Evolutionary conservation across 106 monocot species (phyloP).

Genomic region (Narthecium ossifragum): DNA sequence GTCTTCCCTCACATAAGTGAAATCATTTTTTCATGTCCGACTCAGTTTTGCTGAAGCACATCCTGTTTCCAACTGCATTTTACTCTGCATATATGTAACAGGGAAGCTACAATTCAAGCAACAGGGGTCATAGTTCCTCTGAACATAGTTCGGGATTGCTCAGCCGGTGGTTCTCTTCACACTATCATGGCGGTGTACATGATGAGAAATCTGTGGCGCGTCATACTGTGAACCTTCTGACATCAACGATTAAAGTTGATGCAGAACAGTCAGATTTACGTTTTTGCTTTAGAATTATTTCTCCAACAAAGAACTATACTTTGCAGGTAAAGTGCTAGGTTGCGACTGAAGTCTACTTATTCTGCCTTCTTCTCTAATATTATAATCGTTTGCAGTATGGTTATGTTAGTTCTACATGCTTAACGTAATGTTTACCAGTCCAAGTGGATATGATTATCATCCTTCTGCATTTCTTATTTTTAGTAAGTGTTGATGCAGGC

Average conservation of each 20-base stretch:
- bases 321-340: slow-evolving; percentile 57
- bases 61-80: too few relatives aligned
- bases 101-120: slow-evolving; percentile 53
- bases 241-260: slow-evolving; percentile 98
- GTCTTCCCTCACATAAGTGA: slow-evolving; percentile 9
- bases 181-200: slow-evolving; percentile 93
- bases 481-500: too few relatives aligned
- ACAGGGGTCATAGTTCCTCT: slow-evolving; percentile 60
- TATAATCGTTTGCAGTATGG: too few relatives aligned
- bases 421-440: too few relatives aligned
- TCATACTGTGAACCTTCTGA: slow-evolving; percentile 95
- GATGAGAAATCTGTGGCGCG: slow-evolving; percentile 96
- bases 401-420: too few relatives aligned
- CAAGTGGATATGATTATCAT: not conserved
- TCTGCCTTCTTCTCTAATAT: not conserved
- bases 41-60: not conserved
- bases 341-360: not conserved
- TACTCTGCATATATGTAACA: too few relatives aligned
- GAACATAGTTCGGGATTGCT: slow-evolving; percentile 87
- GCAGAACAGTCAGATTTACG: slow-evolving; percentile 98
- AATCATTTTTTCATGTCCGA: not conserved
- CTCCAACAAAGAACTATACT: slow-evolving; percentile 93
- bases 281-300: slow-evolving; percentile 99
- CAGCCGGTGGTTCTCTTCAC: slow-evolving; percentile 95
- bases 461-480: slow-evolving; percentile 4